These are phyloP conservation scores for Apiospora phragmitis DNA, from an alignment of 2,329 filamentous ascomycete species.

Conservation along the genomic window DNA sequence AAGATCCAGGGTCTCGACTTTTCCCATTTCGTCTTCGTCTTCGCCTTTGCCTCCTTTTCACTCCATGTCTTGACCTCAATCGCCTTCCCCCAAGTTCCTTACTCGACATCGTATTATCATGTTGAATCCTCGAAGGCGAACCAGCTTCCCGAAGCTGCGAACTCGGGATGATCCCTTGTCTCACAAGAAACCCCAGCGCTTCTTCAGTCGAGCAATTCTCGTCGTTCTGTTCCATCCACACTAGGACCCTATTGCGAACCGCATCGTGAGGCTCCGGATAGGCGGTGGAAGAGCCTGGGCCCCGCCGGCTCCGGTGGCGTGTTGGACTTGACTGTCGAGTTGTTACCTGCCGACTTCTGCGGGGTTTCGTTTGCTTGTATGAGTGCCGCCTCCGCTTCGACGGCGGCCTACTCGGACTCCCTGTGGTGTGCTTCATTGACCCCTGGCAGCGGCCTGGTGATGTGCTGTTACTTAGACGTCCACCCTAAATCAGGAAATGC, in stretches of 20 bases:
- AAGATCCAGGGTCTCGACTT: too few species aligned
- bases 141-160: not conserved
- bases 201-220: not conserved
- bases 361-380: too few species aligned
- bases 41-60: not conserved
- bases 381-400: not conserved
- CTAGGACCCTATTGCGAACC: not conserved
- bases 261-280: not conserved
- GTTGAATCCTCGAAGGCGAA: not conserved
- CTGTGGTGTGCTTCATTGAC: not conserved
- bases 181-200: too few species aligned
- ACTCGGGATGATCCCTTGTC: not conserved
- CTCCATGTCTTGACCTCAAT: not conserved
- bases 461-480: not conserved
- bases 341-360: not conserved
- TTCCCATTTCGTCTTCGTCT: not conserved
- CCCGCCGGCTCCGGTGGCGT: not conserved
- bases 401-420: not conserved
- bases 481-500: not conserved
- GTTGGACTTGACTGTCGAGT: not conserved
- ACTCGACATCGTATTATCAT: not conserved
- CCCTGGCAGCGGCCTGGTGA: not conserved
- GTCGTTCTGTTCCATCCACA: not conserved
- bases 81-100: not conserved
- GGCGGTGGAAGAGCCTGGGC: not conserved